phyloP scores from a whole-genome alignment of 2,329 filamentous ascomycete species.

The Trichoderma simmonsii region DNA sequence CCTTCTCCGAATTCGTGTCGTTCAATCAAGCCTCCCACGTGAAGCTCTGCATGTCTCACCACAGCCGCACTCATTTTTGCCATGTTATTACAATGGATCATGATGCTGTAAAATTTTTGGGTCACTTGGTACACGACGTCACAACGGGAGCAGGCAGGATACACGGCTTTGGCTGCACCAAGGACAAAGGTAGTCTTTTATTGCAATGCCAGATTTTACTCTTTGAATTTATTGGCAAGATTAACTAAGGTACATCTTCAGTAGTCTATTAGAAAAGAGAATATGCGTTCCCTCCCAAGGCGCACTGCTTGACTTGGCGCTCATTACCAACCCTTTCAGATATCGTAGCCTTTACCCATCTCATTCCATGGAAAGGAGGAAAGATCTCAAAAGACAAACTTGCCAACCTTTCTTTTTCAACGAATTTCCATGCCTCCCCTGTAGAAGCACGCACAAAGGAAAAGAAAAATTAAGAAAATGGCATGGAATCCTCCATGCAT shows the following conservation, averaged over 20 bases:
- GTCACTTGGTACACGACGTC: background rate
- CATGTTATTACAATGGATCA: background rate
- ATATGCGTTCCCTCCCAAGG: background rate
- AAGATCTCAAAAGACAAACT: background rate
- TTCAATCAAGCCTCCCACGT: constrained; percentile 12
- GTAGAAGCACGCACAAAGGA: background rate
- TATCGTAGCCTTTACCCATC: background rate
- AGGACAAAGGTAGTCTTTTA: background rate
- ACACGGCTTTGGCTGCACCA: background rate
- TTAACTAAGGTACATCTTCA: background rate
- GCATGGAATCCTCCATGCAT: constrained; percentile 1
- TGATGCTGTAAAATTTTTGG: background rate
- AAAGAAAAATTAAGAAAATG: background rate
- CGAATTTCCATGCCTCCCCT: background rate
- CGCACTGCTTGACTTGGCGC: background rate
- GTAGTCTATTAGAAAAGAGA: background rate
- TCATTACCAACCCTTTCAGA: background rate
- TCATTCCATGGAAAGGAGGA: background rate
- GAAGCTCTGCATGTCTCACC: constrained; percentile 5
- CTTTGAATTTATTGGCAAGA: background rate
- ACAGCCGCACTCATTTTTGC: background rate
- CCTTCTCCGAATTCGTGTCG: background rate
- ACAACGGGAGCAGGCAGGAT: background rate
- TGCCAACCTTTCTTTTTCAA: background rate
- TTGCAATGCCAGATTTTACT: background rate